phyloP scores from a whole-genome alignment of 1,284 basidiomycete genomes.

The Bondarzewia mesenterica region DNA sequence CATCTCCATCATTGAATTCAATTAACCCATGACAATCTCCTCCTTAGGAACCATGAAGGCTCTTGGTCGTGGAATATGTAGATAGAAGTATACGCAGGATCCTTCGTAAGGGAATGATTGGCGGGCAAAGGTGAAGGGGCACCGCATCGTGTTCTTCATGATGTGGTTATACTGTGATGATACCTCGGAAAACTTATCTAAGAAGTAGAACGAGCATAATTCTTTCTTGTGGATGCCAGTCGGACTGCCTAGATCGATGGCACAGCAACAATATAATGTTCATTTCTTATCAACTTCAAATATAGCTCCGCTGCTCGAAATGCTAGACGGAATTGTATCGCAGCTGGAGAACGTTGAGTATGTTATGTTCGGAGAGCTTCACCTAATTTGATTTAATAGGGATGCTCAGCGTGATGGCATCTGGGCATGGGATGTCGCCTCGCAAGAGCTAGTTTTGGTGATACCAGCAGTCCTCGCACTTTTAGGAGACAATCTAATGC shows the following conservation, averaged over 20 bases:
- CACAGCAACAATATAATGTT: conserved; percentile 18
- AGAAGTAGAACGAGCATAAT: conserved; percentile 36
- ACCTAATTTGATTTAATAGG: conserved; percentile 9
- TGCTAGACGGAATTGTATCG: background rate
- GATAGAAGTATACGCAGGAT: background rate
- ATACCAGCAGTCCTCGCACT: conserved; percentile 27
- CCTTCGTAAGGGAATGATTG: conserved; percentile 12
- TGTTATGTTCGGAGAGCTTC: background rate
- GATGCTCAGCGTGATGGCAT: conserved; percentile 21
- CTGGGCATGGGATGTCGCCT: conserved; percentile 26
- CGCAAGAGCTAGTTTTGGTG: conserved; percentile 22
- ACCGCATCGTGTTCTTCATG: conserved; percentile 17
- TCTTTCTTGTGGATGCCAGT: conserved; percentile 23
- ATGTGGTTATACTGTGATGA: conserved; percentile 38
- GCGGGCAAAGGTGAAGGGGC: conserved; percentile 11
- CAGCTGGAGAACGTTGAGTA: background rate
- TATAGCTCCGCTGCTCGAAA: background rate
- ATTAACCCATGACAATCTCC: too few species aligned
- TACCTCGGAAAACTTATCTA: conserved; percentile 33
- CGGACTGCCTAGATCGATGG: conserved; percentile 15
- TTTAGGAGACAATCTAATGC: conserved; percentile 38
- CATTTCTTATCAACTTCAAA: background rate
- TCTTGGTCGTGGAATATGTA: too few species aligned
- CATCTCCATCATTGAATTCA: too few species aligned
- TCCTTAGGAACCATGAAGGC: too few species aligned